These are phyloP conservation scores for Aureobasidium sp. DNA, from an alignment of 2,329 filamentous ascomycete genomes.

Conservation along the genomic window DNA sequence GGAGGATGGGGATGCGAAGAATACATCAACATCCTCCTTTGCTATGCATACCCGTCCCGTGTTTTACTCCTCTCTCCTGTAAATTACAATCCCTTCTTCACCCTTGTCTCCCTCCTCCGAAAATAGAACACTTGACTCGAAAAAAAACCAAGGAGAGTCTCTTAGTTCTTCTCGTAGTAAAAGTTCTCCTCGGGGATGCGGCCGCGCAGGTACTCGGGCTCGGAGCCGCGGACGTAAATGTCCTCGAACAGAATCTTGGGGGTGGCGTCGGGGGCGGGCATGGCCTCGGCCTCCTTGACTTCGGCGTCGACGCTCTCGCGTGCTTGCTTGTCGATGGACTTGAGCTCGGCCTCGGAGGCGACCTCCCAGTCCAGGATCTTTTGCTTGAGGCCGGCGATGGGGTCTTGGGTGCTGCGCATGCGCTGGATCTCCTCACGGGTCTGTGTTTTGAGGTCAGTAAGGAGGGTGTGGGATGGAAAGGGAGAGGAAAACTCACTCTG, in stretches of 20 bases:
- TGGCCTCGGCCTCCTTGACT: conserved; percentile 82
- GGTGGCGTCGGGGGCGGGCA: conserved; percentile 69
- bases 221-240: conserved; percentile 82
- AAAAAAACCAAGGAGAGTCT: no score
- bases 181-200: conserved; percentile 87
- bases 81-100: not conserved
- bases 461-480: no score
- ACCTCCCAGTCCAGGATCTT: conserved; percentile 96
- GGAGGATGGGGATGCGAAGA: not conserved
- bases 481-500: conserved; percentile 44
- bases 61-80: not conserved
- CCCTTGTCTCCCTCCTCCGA: no score
- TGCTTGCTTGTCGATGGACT: conserved; percentile 90
- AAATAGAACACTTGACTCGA: no score
- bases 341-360: conserved; percentile 87
- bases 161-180: conserved; percentile 47
- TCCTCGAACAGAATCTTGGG: conserved; percentile 87
- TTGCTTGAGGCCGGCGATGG: conserved; percentile 95
- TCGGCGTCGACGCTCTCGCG: conserved; percentile 77
- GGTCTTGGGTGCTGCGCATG: conserved; percentile 98
- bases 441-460: conserved; percentile 19
- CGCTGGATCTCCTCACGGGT: conserved; percentile 99
- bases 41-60: not conserved
- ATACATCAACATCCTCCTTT: not conserved
- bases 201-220: conserved; percentile 82